Conservation (phyloP, 202 grass and related monocot species). For the Cymbopogon flexuosus region DNA sequence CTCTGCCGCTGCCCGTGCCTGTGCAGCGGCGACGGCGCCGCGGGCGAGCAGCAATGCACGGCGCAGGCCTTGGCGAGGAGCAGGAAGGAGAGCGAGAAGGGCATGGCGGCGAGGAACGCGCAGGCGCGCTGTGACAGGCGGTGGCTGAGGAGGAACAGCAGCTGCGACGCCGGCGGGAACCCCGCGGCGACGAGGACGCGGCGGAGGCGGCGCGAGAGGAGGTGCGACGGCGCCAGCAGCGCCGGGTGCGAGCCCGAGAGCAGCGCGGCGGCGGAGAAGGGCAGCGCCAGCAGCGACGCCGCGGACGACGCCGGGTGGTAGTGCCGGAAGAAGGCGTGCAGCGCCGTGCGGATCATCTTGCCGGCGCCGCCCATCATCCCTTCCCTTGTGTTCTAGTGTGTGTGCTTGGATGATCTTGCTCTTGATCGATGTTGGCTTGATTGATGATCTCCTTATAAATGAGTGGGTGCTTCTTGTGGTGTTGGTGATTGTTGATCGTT, state of each 20-base stretch:
- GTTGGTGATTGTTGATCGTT: conserved; percentile 15
- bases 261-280: conserved; percentile 65
- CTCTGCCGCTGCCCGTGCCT: background rate
- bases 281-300: conserved; percentile 66
- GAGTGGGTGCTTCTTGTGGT: background rate
- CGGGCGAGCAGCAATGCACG: conserved; percentile 13
- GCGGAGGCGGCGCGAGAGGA: conserved; percentile 51
- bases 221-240: conserved; percentile 14
- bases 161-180: conserved; percentile 66
- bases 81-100: conserved; percentile 62
- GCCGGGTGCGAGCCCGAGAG: conserved; percentile 52
- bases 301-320: conserved; percentile 49
- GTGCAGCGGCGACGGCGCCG: background rate
- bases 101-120: conserved; percentile 55
- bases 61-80: conserved; percentile 63
- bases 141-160: conserved; percentile 74
- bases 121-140: conserved; percentile 60
- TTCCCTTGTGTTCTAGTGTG: background rate
- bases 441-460: conserved; percentile 9
- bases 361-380: conserved; percentile 55
- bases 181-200: conserved; percentile 55
- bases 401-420: background rate
- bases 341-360: conserved; percentile 56
- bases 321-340: conserved; percentile 77
- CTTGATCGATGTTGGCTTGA: background rate